Base-by-base conservation (phyloP, 345 rosid genomes). In the Erucastrum elatum region DNA sequence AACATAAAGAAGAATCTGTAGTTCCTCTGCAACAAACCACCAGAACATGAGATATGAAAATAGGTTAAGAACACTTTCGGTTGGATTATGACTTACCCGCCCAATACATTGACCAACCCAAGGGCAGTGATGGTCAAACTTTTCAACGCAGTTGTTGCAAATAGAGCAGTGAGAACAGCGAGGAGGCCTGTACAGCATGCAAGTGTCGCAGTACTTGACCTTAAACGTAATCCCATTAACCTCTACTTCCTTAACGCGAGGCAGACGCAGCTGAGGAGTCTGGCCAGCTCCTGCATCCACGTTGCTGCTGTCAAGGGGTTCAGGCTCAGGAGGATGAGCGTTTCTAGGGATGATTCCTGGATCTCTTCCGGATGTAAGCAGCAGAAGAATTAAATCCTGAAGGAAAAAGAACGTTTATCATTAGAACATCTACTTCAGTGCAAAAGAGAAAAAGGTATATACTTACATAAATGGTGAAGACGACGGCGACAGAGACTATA, bases 51-150 rank as follows among this genome's bases (percentile, higher is more conserved):
- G 21, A 21, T 21, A 21, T 21, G 21, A 21, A 21, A 21, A 21
- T 21, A 21, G 21, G 0, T 21, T 21, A 21, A 21, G 21, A 21
- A 21, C 21, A 21, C 21, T 21, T 30, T 29, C 64, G 69, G n/a
- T 44, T 2, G 70, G 64, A 79, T 6, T 55, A 46, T 53, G 70
- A 78, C 86, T 81, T 86, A 95, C 99, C 93, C 86, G 74, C 30
- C 99, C 99, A 71, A 95, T 91, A 83, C 99, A 95, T 81, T 95
- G 99, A 76, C 99, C 98, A 74, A 95, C 99, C 99, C 99, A 95
- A 69, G 99, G 99, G 80, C 99, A 95, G 83, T 95, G 99, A 78
- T 95, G 99, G 81, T 95, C 99, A 77, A 95, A 95, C 77, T 91
- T 87, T 80, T 93, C 92, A 4, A 93, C 99, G 60, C 99, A 95